Evolutionary conservation across 805 yeast genomes (phyloP).

Genomic region (Priceomyces haplophilus): DNA sequence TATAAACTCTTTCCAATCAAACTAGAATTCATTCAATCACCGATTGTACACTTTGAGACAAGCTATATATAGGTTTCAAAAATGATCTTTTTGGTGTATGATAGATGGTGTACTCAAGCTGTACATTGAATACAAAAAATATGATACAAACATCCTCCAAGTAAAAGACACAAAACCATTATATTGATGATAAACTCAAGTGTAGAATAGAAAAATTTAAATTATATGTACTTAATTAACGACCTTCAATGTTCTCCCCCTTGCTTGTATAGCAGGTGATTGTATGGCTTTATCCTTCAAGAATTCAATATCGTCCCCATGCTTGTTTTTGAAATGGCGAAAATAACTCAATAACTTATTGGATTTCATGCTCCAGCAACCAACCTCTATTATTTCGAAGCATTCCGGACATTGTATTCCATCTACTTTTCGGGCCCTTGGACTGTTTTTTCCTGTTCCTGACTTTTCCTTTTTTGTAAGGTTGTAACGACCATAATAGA

Average conservation of each 20-base stretch:
- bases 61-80: no score
- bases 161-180: background rate
- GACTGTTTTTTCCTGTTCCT: conserved; percentile 5
- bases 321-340: conserved; percentile 28
- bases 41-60: no score
- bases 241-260: conserved; percentile 10
- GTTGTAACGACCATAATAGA: conserved; percentile 25
- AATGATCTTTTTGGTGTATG: no score
- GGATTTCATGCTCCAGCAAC: conserved; percentile 27
- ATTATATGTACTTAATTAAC: conserved; percentile 18
- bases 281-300: conserved; percentile 2
- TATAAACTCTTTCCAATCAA: no score
- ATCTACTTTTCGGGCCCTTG: conserved; percentile 17
- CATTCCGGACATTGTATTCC: conserved; percentile 30
- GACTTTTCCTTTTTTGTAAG: conserved; percentile 18
- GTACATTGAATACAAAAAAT: no score
- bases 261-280: conserved; percentile 1
- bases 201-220: background rate
- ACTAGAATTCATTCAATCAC: no score
- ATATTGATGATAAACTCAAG: background rate
- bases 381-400: conserved; percentile 22
- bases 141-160: background rate
- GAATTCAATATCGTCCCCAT: conserved; percentile 2
- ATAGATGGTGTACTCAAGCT: no score
- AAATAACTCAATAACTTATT: conserved; percentile 28